Evolutionary conservation across 129 eudicot genomes (phyloP), one percentile per base, ranked within the genome.

Genomic region (Calendula officinalis): DNA sequence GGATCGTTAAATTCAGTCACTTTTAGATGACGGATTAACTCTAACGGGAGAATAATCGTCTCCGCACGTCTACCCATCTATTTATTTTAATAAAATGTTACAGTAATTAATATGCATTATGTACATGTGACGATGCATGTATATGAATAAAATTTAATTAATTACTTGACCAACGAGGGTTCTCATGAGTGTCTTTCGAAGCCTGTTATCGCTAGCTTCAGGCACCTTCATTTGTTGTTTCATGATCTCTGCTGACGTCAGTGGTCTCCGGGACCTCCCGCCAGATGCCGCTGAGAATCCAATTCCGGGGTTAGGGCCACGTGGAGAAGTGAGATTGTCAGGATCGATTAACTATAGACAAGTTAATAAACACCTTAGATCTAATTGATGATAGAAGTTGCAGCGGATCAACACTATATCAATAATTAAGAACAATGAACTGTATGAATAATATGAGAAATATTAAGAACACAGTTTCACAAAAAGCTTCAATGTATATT

Each of bases 31-130:
- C 98, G 96, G 44, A 91, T 77, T 0, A 91, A 83, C 75, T 91
- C 98, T 10, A 91, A 64, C 3, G 98, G 98, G 2, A 91, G 91
- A 64, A 91, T 91, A 40, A 87, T 87, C 0, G 98, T 91, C 83
- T 91, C 98, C 46, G 94, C 95, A 8, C 95, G 80, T 69, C 96
- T 80, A 15, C 96, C 96, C 83, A 78, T 77, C 96, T 91, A 71
- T 12, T 8, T n/a, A 53, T 17, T 17, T 22, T 37, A 8, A 8
- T 6, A 40, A 66, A 27, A 27, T 57, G 12, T 42, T 64, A 44
- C 6, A 55, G 52, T 51, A 62, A 22, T 22, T 22, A 22, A 22
- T 46, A 47, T 48, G 15, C 30, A 48, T 48, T 7, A 3, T 5
- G 43, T 40, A 8, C 7, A n/a, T 44, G 8, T 3, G 7, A 10